A percentile compares a stretch with the other conserved stretches of the same genome.
Evolutionary conservation across 1,139 yeast genomes (phyloP).

Genomic region (Eremothecium gossypii): DNA sequence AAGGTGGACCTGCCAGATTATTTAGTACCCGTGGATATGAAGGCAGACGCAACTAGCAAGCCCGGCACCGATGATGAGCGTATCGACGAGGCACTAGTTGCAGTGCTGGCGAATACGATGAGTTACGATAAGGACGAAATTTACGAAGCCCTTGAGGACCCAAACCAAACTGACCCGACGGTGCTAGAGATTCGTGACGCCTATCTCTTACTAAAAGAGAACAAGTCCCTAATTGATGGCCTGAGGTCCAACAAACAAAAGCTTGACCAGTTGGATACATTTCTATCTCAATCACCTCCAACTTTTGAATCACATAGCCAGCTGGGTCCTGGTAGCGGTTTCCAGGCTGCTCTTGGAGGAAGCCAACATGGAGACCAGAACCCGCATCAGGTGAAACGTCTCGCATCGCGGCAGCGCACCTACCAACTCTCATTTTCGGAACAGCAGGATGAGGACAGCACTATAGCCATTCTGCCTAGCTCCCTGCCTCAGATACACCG

Average conservation of each 20-base stretch:
- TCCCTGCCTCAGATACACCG: constrained; percentile 91
- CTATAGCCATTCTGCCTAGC: constrained; percentile 87
- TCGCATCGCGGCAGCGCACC: constrained; percentile 19
- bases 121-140: constrained; percentile 89
- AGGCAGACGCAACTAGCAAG: constrained; percentile 32
- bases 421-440: constrained; percentile 26
- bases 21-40: constrained; percentile 60
- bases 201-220: constrained; percentile 79
- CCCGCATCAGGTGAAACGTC: constrained; percentile 8
- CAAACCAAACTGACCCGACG: constrained; percentile 32
- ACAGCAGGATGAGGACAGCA: constrained; percentile 34
- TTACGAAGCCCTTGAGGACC: constrained; percentile 52
- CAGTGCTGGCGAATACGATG: constrained; percentile 76
- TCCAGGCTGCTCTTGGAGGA: constrained; percentile 2
- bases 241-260: constrained; percentile 42
- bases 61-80: constrained; percentile 34
- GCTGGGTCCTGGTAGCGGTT: neutral
- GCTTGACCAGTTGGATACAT: constrained; percentile 39
- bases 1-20: constrained; percentile 75
- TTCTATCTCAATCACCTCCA: constrained; percentile 26
- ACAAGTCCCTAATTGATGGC: constrained; percentile 58
- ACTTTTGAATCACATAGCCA: constrained; percentile 16
- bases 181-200: constrained; percentile 86
- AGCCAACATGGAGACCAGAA: constrained; percentile 36
- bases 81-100: constrained; percentile 72